Evolutionary conservation across 1,284 basidiomycete species (phyloP).

Genomic region (Ganoderma sinense): DNA sequence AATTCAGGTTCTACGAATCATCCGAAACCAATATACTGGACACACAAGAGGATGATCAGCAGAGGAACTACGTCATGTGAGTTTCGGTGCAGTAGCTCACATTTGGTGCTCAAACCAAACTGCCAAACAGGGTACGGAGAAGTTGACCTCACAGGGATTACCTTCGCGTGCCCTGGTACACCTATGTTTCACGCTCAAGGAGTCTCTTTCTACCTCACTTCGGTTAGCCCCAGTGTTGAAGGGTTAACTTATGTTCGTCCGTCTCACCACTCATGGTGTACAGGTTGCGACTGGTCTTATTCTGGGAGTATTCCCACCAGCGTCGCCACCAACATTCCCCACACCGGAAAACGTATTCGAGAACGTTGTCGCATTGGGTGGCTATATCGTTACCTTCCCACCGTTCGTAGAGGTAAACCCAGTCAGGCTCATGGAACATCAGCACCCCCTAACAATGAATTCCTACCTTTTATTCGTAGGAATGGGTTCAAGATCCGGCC

Average conservation of each 20-base stretch:
- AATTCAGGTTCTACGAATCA: conserved; percentile 29
- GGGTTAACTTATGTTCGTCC: no score
- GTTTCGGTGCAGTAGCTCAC: background rate
- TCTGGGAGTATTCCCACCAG: conserved; percentile 15
- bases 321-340: conserved; percentile 3
- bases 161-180: conserved; percentile 27
- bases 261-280: background rate
- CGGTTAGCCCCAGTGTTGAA: conserved; percentile 16
- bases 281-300: conserved; percentile 29
- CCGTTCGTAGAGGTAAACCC: conserved; percentile 15
- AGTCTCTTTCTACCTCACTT: conserved; percentile 19
- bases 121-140: conserved; percentile 23
- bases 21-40: conserved; percentile 35
- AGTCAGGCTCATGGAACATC: no score
- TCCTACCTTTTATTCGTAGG: background rate
- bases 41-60: conserved; percentile 19
- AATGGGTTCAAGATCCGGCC: conserved; percentile 12
- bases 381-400: conserved; percentile 12
- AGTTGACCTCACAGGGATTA: conserved; percentile 20
- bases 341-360: conserved; percentile 17
- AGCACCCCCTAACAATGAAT: background rate
- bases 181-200: conserved; percentile 38
- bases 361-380: background rate
- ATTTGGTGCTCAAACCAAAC: background rate
- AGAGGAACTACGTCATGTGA: conserved; percentile 21